phyloP scores from a whole-genome alignment of 2,329 filamentous ascomycete species.

The Coniochaeta sp. region DNA sequence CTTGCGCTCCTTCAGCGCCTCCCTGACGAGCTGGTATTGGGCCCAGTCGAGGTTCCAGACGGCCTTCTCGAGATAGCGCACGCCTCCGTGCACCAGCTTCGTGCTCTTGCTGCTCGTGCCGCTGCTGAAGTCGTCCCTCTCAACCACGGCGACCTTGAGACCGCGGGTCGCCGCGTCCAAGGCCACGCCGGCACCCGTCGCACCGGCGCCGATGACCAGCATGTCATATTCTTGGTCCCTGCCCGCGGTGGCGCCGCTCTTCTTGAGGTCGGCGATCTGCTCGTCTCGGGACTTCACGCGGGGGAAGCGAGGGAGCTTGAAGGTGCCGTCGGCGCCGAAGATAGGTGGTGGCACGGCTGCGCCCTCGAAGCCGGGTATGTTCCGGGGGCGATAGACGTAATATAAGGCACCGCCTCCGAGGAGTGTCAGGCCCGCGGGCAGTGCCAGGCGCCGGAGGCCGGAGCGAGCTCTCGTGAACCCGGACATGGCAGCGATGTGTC shows the following conservation, averaged over 20 bases:
- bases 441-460: slow-evolving; percentile 33
- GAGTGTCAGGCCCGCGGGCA: slow-evolving; percentile 32
- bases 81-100: slow-evolving; percentile 79
- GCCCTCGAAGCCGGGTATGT: slow-evolving; percentile 63
- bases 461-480: slow-evolving; percentile 16
- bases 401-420: slow-evolving; percentile 37
- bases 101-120: slow-evolving; percentile 84
- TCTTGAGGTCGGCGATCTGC: slow-evolving; percentile 55
- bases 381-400: slow-evolving; percentile 58
- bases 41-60: slow-evolving; percentile 80
- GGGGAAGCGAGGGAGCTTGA: slow-evolving; percentile 61
- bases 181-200: slow-evolving; percentile 73
- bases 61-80: slow-evolving; percentile 80
- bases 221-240: slow-evolving; percentile 60
- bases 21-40: slow-evolving; percentile 73
- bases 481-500: slow-evolving; percentile 14
- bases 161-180: slow-evolving; percentile 75
- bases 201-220: slow-evolving; percentile 71
- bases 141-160: slow-evolving; percentile 71
- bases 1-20: slow-evolving; percentile 74
- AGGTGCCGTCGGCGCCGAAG: slow-evolving; percentile 60
- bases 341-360: slow-evolving; percentile 64
- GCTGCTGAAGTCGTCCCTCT: slow-evolving; percentile 75
- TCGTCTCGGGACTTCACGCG: slow-evolving; percentile 53
- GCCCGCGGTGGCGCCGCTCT: slow-evolving; percentile 24